Evolutionary conservation across 2,329 filamentous ascomycete genomes (phyloP).

Genomic region (Penicillium sp.): DNA sequence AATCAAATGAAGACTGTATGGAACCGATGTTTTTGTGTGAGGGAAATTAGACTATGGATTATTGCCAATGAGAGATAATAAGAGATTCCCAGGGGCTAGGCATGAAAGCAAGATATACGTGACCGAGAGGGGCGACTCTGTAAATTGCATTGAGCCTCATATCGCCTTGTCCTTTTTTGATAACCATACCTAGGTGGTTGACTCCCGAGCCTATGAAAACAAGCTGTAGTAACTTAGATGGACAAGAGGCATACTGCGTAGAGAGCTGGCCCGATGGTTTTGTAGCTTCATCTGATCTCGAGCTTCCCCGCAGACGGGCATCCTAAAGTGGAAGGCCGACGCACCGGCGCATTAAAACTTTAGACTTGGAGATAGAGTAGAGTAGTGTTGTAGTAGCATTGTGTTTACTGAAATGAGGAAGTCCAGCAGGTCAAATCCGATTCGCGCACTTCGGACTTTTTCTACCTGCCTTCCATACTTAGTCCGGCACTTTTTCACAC

Average conservation of each 20-base stretch:
- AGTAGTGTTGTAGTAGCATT: neutral
- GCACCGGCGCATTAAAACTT: neutral
- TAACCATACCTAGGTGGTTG: too few species aligned
- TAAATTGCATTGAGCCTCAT: too few species aligned
- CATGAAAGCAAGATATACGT: too few species aligned
- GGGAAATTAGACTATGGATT: too few species aligned
- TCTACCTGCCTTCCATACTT: neutral
- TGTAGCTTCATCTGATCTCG: conserved; percentile 10
- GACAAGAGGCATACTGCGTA: neutral
- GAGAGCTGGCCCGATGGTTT: neutral
- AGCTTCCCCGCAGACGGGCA: neutral
- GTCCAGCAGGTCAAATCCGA: conserved; percentile 15
- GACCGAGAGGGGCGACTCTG: too few species aligned
- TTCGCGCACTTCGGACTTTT: conserved; percentile 5
- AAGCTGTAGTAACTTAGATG: neutral
- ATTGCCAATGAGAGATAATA: too few species aligned
- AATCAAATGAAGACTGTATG: too few species aligned
- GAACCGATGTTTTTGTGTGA: too few species aligned
- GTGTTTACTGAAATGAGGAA: conserved; percentile 8
- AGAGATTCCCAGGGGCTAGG: too few species aligned
- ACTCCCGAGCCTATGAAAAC: too few species aligned
- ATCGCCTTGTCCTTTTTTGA: too few species aligned
- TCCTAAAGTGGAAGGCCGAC: neutral
- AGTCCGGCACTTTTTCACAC: neutral
- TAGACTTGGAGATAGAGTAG: neutral